Base-by-base conservation (phyloP, 768 basidiomycete genomes). In the Mrakia hoshinonis region DNA sequence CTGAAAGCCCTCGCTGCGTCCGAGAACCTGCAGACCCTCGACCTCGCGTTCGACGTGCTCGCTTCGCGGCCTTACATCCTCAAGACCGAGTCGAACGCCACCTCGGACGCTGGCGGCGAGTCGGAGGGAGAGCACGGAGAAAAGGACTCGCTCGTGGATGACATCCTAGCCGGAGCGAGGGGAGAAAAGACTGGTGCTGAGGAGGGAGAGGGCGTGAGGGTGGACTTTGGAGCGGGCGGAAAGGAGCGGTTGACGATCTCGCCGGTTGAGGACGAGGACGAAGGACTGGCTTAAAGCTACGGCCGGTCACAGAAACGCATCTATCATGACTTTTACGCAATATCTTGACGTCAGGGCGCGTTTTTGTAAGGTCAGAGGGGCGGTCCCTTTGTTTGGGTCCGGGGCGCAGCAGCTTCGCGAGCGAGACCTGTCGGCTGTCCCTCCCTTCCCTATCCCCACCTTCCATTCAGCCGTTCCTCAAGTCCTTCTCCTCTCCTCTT, bases 1-100 rank as follows among this genome's bases (percentile, higher is more conserved):
- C 64, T 66, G 29, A 66, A 66, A 66, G 64, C 64, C 22, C 64
- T 66, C 47, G n/a, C 64, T 1, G 46, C 64, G 24, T 29, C 64
- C 9, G 64, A 66, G 10, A 66, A 66, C 29, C 48, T 66, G 1
- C 46, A 46, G 13, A 49, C 46, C 26, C 15, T 51, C 5, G 64
- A 66, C 31, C 48, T 66, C 34, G 48, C 64, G 7, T 51, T 66
- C 34, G 58, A 61, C 7, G 58, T 61, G 18, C 58, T 61, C 18
- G 31, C 31, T 10, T 61, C 58, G 18, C 31, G 31, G 22, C 34
- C 31, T 34, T 36, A 31, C 58, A 22, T 61, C 58, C 1, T 61
- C 34, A 36, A 61, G 12, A 61, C 58, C 18, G 31, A 29, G 4
- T 36, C 20, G 31, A 36, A 10, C 58, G 12, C 36, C 34, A 9